Conservation (phyloP, 257 asterid genomes). For the Rehmannia glutinosa region DNA sequence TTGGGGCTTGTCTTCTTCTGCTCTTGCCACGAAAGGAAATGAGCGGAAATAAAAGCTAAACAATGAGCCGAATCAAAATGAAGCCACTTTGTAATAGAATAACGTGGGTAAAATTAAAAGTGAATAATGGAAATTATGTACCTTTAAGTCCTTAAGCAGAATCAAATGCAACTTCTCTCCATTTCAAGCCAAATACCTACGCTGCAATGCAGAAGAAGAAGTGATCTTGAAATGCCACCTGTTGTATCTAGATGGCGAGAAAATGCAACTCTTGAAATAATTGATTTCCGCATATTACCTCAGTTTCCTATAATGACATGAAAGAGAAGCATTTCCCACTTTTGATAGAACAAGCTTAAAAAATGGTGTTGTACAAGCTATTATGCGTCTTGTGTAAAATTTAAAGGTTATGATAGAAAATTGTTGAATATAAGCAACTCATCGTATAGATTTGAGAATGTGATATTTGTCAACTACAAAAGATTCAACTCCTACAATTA, state of each 20-base stretch:
- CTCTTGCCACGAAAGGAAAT: background rate
- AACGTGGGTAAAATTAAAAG: background rate
- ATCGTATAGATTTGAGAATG: background rate
- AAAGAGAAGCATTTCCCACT: background rate
- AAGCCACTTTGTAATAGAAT: background rate
- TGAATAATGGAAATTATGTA: background rate
- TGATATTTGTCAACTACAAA: background rate
- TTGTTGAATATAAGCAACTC: background rate
- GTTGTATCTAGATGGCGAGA: background rate
- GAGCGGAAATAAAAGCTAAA: background rate
- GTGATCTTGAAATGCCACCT: background rate
- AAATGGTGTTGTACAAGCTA: background rate
- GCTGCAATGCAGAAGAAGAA: background rate
- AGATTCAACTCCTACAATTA: background rate
- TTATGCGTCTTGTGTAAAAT: background rate
- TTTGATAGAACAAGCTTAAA: background rate
- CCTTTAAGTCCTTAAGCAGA: background rate
- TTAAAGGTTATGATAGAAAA: background rate
- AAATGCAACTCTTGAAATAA: background rate
- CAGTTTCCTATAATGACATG: conserved; percentile 9
- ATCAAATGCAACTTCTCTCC: background rate
- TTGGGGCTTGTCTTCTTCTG: background rate
- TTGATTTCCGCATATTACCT: background rate
- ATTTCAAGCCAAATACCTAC: background rate
- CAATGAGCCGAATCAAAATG: background rate